Evolutionary conservation across 2,329 filamentous ascomycete species (phyloP).

Genomic region (Rhynchosporium agropyri): DNA sequence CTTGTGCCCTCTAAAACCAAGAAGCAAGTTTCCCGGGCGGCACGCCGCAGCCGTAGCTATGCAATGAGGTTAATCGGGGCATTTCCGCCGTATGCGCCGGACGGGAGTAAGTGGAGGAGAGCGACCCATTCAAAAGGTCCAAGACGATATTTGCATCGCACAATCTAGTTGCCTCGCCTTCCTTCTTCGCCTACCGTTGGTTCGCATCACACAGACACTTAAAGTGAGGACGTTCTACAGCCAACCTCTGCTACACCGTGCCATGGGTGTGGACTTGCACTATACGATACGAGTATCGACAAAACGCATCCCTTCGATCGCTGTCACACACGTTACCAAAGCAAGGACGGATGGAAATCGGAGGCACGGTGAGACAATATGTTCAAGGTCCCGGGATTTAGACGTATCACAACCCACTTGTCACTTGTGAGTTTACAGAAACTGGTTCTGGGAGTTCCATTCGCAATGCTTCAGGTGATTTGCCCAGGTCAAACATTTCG

Average conservation of each 20-base stretch:
- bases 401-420: constrained; percentile 7
- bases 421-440: background rate
- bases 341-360: constrained; percentile 3
- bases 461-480: constrained; percentile 13
- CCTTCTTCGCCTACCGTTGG: constrained; percentile 8
- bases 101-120: background rate
- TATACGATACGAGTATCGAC: background rate
- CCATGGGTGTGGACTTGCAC: no score
- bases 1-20: background rate
- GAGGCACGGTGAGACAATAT: background rate
- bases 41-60: constrained; percentile 7
- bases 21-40: constrained; percentile 1
- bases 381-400: background rate
- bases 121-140: no score
- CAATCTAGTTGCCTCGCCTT: background rate
- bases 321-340: constrained; percentile 13
- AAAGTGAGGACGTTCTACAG: constrained; percentile 5
- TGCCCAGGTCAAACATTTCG: constrained; percentile 3
- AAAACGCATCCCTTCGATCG: constrained; percentile 8
- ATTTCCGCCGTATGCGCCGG: background rate
- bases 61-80: background rate
- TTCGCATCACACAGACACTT: constrained; percentile 15
- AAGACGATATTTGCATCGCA: background rate
- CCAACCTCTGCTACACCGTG: background rate
- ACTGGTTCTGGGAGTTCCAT: constrained; percentile 7